A percentile compares a stretch with the other conserved stretches of the same genome.
phyloP scores from a whole-genome alignment of 2,329 filamentous ascomycete genomes.

The Ceratocystis diversiconidia region DNA sequence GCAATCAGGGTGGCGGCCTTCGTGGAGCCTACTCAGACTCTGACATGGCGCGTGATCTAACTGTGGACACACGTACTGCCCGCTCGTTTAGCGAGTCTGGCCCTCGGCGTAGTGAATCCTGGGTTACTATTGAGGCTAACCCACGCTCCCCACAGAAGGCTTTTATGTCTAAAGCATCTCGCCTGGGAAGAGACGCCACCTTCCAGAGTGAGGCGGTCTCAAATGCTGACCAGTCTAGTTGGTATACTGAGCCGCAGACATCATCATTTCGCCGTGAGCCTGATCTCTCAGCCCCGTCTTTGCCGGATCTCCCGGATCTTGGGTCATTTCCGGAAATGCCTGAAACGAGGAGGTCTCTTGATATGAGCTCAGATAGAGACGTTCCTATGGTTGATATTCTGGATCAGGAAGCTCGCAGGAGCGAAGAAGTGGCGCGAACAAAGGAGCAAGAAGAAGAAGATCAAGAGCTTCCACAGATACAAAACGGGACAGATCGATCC shows the following conservation, averaged over 20 bases:
- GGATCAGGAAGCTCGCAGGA: neutral
- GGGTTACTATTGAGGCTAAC: slow-evolving; percentile 14
- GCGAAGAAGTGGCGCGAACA: neutral
- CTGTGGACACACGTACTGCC: neutral
- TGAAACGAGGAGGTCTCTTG: neutral
- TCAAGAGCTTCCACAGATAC: slow-evolving; percentile 12
- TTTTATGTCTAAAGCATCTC: neutral
- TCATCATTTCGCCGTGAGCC: neutral
- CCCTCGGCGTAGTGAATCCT: slow-evolving; percentile 13
- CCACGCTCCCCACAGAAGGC: slow-evolving; percentile 12
- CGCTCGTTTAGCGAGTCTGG: slow-evolving; percentile 9
- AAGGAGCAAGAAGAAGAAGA: neutral
- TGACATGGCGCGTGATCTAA: slow-evolving; percentile 11
- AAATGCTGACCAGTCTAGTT: slow-evolving; percentile 12
- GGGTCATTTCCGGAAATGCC: slow-evolving; percentile 7
- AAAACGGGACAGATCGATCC: slow-evolving; percentile 7
- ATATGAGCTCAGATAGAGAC: slow-evolving; percentile 1
- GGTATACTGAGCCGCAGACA: slow-evolving; percentile 15
- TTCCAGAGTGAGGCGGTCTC: slow-evolving; percentile 1
- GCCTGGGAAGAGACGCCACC: slow-evolving; percentile 9
- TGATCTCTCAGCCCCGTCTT: slow-evolving; percentile 8
- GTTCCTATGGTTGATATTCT: slow-evolving; percentile 13
- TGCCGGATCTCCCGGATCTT: slow-evolving; percentile 14
- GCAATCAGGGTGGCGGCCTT: neutral
- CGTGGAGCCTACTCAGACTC: slow-evolving; percentile 13